Evolutionary conservation across 352 stramenopile genomes (phyloP), one percentile per base, ranked within the genome.

Genomic region (Discostella stelligera): DNA sequence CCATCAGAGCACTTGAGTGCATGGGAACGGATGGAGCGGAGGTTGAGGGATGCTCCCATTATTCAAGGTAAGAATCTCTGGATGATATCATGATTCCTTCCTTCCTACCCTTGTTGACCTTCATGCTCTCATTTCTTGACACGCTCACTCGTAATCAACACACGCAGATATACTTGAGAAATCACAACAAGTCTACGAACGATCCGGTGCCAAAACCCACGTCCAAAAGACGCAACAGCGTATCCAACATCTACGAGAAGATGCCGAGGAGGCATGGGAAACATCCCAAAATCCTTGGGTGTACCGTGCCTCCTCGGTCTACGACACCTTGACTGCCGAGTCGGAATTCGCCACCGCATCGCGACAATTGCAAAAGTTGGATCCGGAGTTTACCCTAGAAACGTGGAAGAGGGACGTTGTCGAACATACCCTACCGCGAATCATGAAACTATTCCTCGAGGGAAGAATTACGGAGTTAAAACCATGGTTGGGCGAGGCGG

Each of bases 271-370:
- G 87, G 94, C 97, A 66, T 98, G 96, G 96, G 96, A 99, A 81
- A 99, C 96, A 49, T 98, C 94, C 80, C 97, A 99, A 86, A 98
- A 99, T 91, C 97, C 97, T 64, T 96, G 96, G 93, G 94, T 99
- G 3, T 99, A 99, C 80, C 94, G 96, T 62, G 81, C 98, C 55
- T 98, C 95, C 18, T 98, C 94, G 8, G 96, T 98, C n/a, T 98
- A 98, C 77, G 97, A 99, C 62, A 97, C 95, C 23, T 83, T 99
- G 54, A 98, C 98, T 20, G 96, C 95, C 2, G 97, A 99, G 89
- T 98, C 95, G 1, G 94, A 97, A 1, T 96, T 97, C 89, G 95
- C 93, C 20, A 86, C 98, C 67, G 96, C 96, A 13, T 97, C 98
- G 21, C 90, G 80, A 18, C 95, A 98, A 77, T 95, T 98, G 44